These are phyloP conservation scores for Hymenoscyphus infarciens DNA, from an alignment of 2,329 filamentous ascomycete species.

Conservation along the genomic window DNA sequence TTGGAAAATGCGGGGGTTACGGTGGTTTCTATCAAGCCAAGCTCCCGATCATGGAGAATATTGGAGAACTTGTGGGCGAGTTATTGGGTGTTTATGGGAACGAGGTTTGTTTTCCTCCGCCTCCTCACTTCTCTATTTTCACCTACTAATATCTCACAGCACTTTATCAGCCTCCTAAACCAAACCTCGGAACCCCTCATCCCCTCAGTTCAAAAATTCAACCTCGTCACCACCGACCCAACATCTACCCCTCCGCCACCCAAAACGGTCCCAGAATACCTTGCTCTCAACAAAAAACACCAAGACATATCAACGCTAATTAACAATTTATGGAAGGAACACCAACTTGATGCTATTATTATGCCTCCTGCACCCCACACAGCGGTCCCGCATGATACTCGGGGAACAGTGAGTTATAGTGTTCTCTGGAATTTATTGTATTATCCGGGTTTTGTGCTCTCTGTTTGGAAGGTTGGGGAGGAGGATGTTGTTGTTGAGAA, in stretches of 20 bases:
- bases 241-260: neutral
- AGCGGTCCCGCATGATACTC: conserved; percentile 44
- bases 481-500: conserved; percentile 24
- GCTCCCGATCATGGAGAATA: neutral
- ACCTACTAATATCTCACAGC: neutral
- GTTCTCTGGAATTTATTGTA: conserved; percentile 55
- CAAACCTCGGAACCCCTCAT: neutral
- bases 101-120: neutral
- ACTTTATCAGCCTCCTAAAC: neutral
- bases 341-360: conserved; percentile 47
- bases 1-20: neutral
- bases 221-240: neutral
- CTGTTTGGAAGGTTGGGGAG: conserved; percentile 38
- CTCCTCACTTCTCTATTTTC: no score
- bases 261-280: neutral
- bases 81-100: neutral
- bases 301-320: neutral
- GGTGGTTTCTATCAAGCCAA: neutral
- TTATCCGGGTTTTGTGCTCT: conserved; percentile 51
- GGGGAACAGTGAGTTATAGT: conserved; percentile 50
- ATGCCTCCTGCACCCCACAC: conserved; percentile 49
- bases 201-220: neutral
- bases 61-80: neutral
- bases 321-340: neutral
- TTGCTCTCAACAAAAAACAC: neutral